phyloP scores from a whole-genome alignment of 371 early-diverging fungal genomes.

The Rhizopus stolonifer region DNA sequence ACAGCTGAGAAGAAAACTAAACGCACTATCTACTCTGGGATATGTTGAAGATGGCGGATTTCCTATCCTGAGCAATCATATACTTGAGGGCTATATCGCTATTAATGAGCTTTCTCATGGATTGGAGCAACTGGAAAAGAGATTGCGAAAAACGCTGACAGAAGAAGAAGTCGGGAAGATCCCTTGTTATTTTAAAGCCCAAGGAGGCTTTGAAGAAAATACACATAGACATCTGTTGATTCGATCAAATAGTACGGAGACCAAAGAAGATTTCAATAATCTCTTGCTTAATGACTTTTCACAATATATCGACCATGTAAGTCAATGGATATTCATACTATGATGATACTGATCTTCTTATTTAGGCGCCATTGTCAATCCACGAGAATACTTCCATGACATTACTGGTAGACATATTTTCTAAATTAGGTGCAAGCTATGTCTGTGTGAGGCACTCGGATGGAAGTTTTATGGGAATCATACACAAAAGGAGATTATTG shows the following conservation, averaged over 20 bases:
- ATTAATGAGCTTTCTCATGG: constrained; percentile 83
- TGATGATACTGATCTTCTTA: not conserved
- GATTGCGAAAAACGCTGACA: constrained; percentile 30
- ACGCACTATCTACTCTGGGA: constrained; percentile 57
- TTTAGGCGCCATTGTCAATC: constrained; percentile 77
- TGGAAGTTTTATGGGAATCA: constrained; percentile 69
- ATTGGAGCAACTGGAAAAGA: constrained; percentile 44
- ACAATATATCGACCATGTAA: constrained; percentile 73
- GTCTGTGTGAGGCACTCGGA: constrained; percentile 55
- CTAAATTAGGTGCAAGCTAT: constrained; percentile 76
- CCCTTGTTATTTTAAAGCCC: constrained; percentile 31
- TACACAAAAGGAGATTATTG: constrained; percentile 74
- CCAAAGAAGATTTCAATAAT: not conserved
- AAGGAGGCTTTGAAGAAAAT: too few species aligned
- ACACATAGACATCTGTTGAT: too few species aligned
- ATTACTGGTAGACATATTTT: constrained; percentile 83
- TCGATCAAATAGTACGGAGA: not conserved
- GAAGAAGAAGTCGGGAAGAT: constrained; percentile 32
- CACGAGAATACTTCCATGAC: constrained; percentile 78
- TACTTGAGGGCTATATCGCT: constrained; percentile 84
- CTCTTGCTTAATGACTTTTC: constrained; percentile 56
- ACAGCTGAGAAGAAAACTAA: constrained; percentile 55
- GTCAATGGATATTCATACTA: not conserved
- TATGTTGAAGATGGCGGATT: constrained; percentile 78
- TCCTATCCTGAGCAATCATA: constrained; percentile 72